Base-by-base conservation (phyloP, 164 flowering plant species). In the Vitis riparia region DNA sequence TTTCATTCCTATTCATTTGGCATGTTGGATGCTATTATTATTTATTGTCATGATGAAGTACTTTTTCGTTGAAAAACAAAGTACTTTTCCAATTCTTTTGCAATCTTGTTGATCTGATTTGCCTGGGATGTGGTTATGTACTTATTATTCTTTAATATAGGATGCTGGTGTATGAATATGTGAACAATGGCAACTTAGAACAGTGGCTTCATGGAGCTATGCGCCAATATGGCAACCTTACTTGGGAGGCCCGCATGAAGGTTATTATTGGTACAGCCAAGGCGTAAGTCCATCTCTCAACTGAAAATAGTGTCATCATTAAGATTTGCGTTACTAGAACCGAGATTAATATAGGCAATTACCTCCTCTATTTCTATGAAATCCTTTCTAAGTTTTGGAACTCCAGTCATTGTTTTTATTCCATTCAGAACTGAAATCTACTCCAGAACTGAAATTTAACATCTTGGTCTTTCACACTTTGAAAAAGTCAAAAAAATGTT, bases 111-210 rank as follows among this genome's bases (percentile, higher is more conserved):
- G 29, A 11, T 8, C 32, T 58, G n/a, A 56, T 68, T 62, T n/a
- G 10, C 55, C 32, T 50, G 58, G 3, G 17, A 44, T 27, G 10
- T 37, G 27, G 27, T 23, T 23, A 23, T 49, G 49, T 52, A 65
- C 37, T 52, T 61, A 15, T 55, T 27, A 9, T 51, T 71, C 52
- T 56, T 16, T 69, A 30, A 16, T 32, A 29, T 62, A 89, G 94
- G 85, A 85, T 89, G 86, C 77, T 89, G 83, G 94, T 89, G 55
- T 89, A 89, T 77, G 94, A 89, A 70, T 89, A 88, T 81, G 91
- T 89, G 51, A 88, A 86, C 81, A 89, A 86, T 71, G 94, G 94
- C 10, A 89, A 89, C 79, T 78, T 89, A 63, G 94, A 89, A 57
- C 94, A 89, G 77, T 89, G 94, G 94, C 84, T 89, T 67, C 94